Evolutionary conservation across 1,139 yeast genomes (phyloP).

Genomic region (Magnusiomyces paraingens): DNA sequence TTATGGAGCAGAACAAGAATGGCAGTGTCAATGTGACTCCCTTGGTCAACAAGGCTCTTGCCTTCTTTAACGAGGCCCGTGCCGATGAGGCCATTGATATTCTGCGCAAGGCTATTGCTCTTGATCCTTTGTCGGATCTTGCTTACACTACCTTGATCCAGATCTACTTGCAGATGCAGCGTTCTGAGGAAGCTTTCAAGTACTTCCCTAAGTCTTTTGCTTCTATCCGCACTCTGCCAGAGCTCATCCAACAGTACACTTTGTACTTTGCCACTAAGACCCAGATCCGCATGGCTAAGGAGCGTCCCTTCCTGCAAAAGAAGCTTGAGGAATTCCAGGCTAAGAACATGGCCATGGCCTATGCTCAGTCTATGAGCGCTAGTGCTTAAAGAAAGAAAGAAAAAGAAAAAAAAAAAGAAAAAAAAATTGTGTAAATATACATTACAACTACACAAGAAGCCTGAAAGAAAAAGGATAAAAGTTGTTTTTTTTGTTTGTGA

Average conservation of each 20-base stretch:
- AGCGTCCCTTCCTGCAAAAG: slow-evolving; percentile 31
- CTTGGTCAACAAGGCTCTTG: slow-evolving; percentile 80
- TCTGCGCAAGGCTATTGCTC: slow-evolving; percentile 66
- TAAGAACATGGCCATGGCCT: slow-evolving; percentile 5
- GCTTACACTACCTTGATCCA: slow-evolving; percentile 91
- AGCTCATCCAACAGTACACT: slow-evolving; percentile 85
- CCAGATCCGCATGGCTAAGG: slow-evolving; percentile 27
- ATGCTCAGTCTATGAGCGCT: slow-evolving; percentile 4
- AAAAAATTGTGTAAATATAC: no score
- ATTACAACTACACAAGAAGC: no score
- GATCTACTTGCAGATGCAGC: slow-evolving; percentile 74
- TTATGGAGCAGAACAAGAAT: slow-evolving; percentile 36
- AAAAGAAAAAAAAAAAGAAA: no score
- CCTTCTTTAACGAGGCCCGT: slow-evolving; percentile 31
- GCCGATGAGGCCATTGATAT: slow-evolving; percentile 56
- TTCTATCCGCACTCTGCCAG: slow-evolving; percentile 77
- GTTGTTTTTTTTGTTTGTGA: slow-evolving; percentile 3
- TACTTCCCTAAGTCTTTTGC: slow-evolving; percentile 78
- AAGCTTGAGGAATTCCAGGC: slow-evolving; percentile 24
- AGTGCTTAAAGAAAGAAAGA: neutral
- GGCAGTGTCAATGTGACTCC: slow-evolving; percentile 83
- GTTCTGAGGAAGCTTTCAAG: slow-evolving; percentile 72
- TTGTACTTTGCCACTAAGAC: slow-evolving; percentile 70
- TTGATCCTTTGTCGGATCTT: slow-evolving; percentile 83
- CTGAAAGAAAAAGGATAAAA: no score